Base-by-base conservation (phyloP, 352 stramenopile genomes). In the Pythium volutum region DNA sequence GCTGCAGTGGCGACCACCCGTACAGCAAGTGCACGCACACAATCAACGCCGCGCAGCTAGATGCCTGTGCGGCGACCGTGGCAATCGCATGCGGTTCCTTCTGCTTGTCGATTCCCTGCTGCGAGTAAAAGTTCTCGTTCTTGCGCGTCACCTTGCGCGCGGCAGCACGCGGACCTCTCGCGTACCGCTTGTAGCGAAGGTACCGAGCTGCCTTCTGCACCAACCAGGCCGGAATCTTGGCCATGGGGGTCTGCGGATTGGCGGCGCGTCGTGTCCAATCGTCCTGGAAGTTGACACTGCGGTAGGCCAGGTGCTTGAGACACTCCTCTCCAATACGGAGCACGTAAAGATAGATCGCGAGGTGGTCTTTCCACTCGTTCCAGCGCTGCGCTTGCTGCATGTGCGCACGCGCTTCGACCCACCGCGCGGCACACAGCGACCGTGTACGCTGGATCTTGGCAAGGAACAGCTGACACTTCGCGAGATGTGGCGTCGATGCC, bases 171-270 rank as follows among this genome's bases (percentile, higher is more conserved):
- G 87, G 87, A 14, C 83, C 87, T 51, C 87, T 74, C 8, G 83
- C 70, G 42, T 96, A 96, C 5, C 87, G 70, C 62, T 96, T 96
- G 58, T 92, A 92, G 0, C 87, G 84, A 59, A 94, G 55, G 46
- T 96, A 96, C 3, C 87, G 78, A 36, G 81, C 84, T 4, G 87
- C 87, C 54, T 91, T 91, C 12, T 87, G 81, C 9, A 91, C 61
- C 23, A 96, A 55, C 77, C 82, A 93, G 15, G 70, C 51, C 0
- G 87, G 87, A 1, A 94, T 31, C 25, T 20, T n/a, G 7, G 59
- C 26, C 31, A 36, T 36, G 14, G 31, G 31, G 31, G 4, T 60
- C 58, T 55, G 55, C 4, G 62, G 36, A 50, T 25, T 88, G 65
- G 70, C 75, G 42, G 84, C 85, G 5, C 80, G 71, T 9, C 77